A percentile compares a stretch with the other conserved stretches of the same genome.
Conservation (phyloP, 75 land plant genomes). For the Pinus taeda region DNA sequence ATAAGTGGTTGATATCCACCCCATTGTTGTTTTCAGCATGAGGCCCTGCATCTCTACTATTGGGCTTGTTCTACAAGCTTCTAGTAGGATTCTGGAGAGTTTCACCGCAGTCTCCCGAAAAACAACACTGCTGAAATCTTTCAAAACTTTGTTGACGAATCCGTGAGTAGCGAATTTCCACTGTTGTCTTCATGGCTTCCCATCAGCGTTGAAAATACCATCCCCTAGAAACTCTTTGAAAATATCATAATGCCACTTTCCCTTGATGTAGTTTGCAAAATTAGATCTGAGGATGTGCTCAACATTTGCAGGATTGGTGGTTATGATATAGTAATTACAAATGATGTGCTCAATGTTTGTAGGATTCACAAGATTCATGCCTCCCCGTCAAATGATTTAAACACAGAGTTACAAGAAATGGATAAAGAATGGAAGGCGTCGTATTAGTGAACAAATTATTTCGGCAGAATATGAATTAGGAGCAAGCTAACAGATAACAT, state of each 20-base stretch:
- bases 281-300: slow-evolving; percentile 21
- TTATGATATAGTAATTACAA: no score
- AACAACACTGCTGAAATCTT: slow-evolving; percentile 37
- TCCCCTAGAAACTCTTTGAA: slow-evolving; percentile 38
- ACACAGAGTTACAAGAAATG: no score
- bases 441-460: no score
- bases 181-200: slow-evolving; percentile 42
- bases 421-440: no score
- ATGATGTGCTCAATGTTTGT: no score
- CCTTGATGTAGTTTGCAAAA: slow-evolving; percentile 21
- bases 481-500: no score
- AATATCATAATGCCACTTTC: slow-evolving; percentile 8
- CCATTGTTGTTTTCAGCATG: slow-evolving; percentile 57
- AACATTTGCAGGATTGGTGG: slow-evolving; percentile 10
- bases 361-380: no score
- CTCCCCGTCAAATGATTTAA: no score
- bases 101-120: slow-evolving; percentile 27
- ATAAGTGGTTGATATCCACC: slow-evolving; percentile 40
- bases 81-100: slow-evolving; percentile 20
- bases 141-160: slow-evolving; percentile 26
- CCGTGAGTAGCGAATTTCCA: slow-evolving; percentile 49
- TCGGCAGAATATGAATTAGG: no score
- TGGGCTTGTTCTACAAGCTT: not conserved
- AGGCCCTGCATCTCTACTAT: slow-evolving; percentile 61
- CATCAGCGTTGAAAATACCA: slow-evolving; percentile 55